phyloP scores from a whole-genome alignment of 345 rosid species.

The Pistacia atlantica region DNA sequence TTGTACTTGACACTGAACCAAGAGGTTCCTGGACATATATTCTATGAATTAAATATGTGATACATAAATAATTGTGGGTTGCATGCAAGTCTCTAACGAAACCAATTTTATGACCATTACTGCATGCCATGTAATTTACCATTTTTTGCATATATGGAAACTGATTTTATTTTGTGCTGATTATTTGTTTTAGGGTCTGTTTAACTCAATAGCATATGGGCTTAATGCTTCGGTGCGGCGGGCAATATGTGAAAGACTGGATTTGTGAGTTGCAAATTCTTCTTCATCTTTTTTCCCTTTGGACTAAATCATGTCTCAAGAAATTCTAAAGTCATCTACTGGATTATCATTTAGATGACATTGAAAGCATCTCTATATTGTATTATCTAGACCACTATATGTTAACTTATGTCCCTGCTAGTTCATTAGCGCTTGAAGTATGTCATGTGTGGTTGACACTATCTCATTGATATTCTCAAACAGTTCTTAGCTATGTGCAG shows the following conservation, averaged over 20 bases:
- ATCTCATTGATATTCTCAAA: neutral
- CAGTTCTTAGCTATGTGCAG: too few species aligned
- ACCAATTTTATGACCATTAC: too few species aligned
- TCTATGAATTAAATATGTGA: too few species aligned
- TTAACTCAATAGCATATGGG: conserved; percentile 94
- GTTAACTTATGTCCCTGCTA: neutral
- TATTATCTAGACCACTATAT: neutral
- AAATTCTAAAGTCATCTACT: neutral
- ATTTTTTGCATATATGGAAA: too few species aligned
- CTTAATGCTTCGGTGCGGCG: conserved; percentile 89
- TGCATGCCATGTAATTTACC: too few species aligned
- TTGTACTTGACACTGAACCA: neutral
- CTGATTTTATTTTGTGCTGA: too few species aligned
- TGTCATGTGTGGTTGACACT: neutral
- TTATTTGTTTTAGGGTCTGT: too few species aligned
- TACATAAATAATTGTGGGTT: too few species aligned
- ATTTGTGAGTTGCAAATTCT: conserved; percentile 60
- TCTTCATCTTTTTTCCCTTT: neutral
- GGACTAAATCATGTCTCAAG: neutral
- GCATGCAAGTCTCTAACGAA: too few species aligned
- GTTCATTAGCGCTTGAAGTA: neutral
- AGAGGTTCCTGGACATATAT: neutral
- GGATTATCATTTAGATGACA: neutral
- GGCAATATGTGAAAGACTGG: conserved; percentile 79
- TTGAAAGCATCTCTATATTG: neutral